phyloP scores from a whole-genome alignment of 495 filamentous ascomycete genomes.

The Penicillium flavigenum region DNA sequence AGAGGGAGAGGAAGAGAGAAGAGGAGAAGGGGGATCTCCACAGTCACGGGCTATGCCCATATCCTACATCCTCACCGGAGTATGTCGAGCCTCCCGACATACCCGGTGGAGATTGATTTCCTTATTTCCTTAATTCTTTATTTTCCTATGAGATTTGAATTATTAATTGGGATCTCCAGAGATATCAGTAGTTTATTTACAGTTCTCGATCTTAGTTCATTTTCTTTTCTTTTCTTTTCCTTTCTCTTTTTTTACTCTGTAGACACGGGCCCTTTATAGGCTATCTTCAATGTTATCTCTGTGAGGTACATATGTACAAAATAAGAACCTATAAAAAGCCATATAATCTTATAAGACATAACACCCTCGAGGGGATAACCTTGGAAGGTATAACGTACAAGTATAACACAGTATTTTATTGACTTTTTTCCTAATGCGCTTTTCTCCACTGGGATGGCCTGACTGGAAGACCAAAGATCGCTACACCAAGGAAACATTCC shows the following conservation, averaged over 20 bases:
- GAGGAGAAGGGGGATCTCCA: conserved; percentile 11
- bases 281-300: too few relatives aligned
- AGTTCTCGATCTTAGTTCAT: background rate
- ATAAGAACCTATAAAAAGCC: background rate
- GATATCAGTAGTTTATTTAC: background rate
- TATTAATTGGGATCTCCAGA: background rate
- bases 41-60: background rate
- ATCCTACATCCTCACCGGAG: conserved; percentile 11
- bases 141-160: conserved; percentile 1
- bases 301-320: too few relatives aligned
- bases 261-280: too few relatives aligned
- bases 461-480: background rate
- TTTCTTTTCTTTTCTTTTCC: background rate
- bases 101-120: conserved; percentile 12
- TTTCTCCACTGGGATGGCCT: background rate
- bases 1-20: background rate
- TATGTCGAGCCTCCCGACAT: conserved; percentile 14
- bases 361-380: background rate
- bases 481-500: conserved; percentile 10
- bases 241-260: background rate
- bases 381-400: background rate
- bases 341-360: background rate
- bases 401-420: conserved; percentile 1
- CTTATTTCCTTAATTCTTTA: conserved; percentile 2
- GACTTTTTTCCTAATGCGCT: conserved; percentile 6